phyloP scores from a whole-genome alignment of 2,329 filamentous ascomycete genomes.

The Colletotrichum abscissum region DNA sequence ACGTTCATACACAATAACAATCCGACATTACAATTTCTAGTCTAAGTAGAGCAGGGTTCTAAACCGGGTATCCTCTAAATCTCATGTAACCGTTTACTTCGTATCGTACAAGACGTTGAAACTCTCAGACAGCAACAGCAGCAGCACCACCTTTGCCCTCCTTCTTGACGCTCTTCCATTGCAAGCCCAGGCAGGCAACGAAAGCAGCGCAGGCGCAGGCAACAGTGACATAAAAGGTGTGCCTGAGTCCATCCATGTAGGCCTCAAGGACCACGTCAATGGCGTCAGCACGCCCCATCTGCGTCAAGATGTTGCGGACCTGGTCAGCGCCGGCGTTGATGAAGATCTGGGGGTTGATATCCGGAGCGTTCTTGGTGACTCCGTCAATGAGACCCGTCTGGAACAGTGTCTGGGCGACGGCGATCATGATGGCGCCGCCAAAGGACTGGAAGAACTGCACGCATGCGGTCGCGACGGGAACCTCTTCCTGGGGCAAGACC shows the following conservation, averaged over 20 bases:
- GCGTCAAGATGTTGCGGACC: slow-evolving; percentile 55
- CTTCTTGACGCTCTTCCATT: slow-evolving; percentile 67
- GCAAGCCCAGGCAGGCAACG: slow-evolving; percentile 53
- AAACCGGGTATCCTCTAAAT: slow-evolving; percentile 26
- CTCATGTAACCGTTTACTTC: background rate
- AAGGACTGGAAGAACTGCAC: slow-evolving; percentile 73
- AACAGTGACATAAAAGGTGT: slow-evolving; percentile 64
- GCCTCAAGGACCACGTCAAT: slow-evolving; percentile 56
- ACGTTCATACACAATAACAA: background rate
- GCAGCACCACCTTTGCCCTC: slow-evolving; percentile 43
- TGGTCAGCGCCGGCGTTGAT: slow-evolving; percentile 65
- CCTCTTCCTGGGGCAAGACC: slow-evolving; percentile 57
- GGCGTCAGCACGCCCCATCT: slow-evolving; percentile 53
- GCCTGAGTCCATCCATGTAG: slow-evolving; percentile 61
- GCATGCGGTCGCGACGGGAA: slow-evolving; percentile 62
- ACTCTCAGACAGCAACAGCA: slow-evolving; percentile 37
- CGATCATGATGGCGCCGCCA: slow-evolving; percentile 73
- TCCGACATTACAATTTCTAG: slow-evolving; percentile 16
- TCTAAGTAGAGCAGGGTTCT: slow-evolving; percentile 6
- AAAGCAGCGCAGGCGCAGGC: slow-evolving; percentile 60
- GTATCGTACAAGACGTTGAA: background rate
- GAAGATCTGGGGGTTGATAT: slow-evolving; percentile 59
- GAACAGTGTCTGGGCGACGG: slow-evolving; percentile 75
- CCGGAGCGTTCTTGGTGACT: slow-evolving; percentile 56
- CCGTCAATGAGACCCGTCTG: slow-evolving; percentile 69